Percentiles rank a stretch among this genome's conserved stretches.
These are phyloP conservation scores for Candida methanosorbosa DNA, from an alignment of 805 yeast genomes.

Conservation along the genomic window DNA sequence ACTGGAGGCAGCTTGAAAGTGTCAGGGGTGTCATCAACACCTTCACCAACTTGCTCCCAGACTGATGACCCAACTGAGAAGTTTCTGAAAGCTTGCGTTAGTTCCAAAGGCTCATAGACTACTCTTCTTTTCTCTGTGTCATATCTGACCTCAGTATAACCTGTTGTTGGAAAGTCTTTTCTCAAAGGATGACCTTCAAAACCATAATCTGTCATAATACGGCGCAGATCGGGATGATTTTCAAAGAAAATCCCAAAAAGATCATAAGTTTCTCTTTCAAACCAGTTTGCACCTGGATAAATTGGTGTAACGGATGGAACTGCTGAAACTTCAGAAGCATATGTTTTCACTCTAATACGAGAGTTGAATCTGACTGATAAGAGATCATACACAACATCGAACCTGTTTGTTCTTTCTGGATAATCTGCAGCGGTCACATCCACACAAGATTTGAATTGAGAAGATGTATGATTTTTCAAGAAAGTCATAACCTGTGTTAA, in stretches of 20 bases:
- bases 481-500: conserved; percentile 63
- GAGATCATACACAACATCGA: conserved; percentile 80
- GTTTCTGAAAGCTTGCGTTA: conserved; percentile 89
- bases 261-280: conserved; percentile 84
- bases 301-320: conserved; percentile 73
- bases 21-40: conserved; percentile 75
- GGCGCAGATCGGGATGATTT: conserved; percentile 82
- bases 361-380: conserved; percentile 78
- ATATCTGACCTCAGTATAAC: conserved; percentile 83
- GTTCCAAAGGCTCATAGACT: conserved; percentile 82
- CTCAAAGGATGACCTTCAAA: conserved; percentile 89
- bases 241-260: conserved; percentile 82
- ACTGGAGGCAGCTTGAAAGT: conserved; percentile 77
- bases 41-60: conserved; percentile 90
- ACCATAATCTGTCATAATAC: conserved; percentile 88
- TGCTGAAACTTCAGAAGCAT: conserved; percentile 73
- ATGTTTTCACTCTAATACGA: conserved; percentile 81
- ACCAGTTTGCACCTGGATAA: conserved; percentile 82
- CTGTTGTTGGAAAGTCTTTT: conserved; percentile 89
- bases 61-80: conserved; percentile 81
- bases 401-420: conserved; percentile 76
- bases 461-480: conserved; percentile 68
- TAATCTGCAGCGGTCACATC: conserved; percentile 84
- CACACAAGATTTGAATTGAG: conserved; percentile 71
- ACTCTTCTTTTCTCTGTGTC: conserved; percentile 88